Percentiles rank a stretch among this genome's conserved stretches.
phyloP scores from a whole-genome alignment of 2,329 filamentous ascomycete species.

The Nemania bipapillata region DNA sequence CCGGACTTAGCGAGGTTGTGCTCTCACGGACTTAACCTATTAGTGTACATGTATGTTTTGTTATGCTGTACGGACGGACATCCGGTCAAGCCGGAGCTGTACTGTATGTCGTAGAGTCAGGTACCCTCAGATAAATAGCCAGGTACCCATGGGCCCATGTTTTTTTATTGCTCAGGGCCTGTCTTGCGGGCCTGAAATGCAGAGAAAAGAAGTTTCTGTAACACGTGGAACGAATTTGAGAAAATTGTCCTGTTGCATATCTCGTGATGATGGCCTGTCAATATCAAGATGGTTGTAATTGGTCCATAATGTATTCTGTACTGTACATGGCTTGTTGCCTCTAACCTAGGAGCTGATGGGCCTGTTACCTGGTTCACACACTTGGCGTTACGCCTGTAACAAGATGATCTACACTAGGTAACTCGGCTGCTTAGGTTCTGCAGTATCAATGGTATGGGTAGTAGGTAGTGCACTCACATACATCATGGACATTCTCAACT shows the following conservation, averaged over 20 bases:
- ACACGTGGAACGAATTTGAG: neutral
- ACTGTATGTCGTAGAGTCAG: neutral
- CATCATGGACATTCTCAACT: neutral
- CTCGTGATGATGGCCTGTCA: neutral
- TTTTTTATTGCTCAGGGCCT: too few relatives aligned
- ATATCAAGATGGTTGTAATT: neutral
- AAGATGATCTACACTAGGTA: neutral
- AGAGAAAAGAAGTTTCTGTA: neutral
- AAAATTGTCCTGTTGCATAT: neutral
- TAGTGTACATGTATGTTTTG: neutral
- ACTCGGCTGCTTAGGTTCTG: neutral
- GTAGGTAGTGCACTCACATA: neutral
- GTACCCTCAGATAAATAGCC: neutral
- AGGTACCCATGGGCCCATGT: neutral
- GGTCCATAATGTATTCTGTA: neutral
- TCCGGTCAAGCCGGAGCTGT: neutral
- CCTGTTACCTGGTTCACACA: neutral
- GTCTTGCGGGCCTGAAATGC: neutral
- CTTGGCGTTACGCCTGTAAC: neutral
- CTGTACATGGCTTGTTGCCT: too few relatives aligned
- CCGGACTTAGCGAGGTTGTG: neutral
- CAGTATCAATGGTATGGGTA: neutral
- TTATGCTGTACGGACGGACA: neutral
- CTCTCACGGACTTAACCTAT: neutral
- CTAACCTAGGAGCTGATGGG: neutral